Evolutionary conservation across 1,139 yeast species (phyloP).

Genomic region (Debaryomycetaceae sp.): DNA sequence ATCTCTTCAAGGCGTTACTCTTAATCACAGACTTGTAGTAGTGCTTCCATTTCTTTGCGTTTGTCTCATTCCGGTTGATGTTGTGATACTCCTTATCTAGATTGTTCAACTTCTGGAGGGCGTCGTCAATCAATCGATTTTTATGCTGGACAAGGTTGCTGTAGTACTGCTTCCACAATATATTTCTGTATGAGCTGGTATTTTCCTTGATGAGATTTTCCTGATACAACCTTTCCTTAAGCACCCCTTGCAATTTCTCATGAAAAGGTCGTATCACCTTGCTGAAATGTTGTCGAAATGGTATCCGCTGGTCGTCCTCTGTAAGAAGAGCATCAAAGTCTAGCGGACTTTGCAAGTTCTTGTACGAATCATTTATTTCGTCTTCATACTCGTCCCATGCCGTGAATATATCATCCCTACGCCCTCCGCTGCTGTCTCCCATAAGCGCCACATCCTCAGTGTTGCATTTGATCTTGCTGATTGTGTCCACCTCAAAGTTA

Average conservation of each 20-base stretch:
- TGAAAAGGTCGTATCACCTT: conserved; percentile 22
- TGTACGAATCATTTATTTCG: conserved; percentile 25
- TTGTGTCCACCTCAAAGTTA: conserved; percentile 32
- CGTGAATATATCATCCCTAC: conserved; percentile 17
- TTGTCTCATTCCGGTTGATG: conserved; percentile 13
- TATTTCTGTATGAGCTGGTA: conserved; percentile 23
- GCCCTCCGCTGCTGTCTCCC: conserved; percentile 12
- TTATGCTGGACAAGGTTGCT: conserved; percentile 17
- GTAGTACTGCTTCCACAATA: conserved; percentile 35
- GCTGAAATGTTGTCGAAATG: conserved; percentile 29
- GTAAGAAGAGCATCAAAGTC: conserved; percentile 25
- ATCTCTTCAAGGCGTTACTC: conserved; percentile 13
- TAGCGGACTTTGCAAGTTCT: conserved; percentile 32
- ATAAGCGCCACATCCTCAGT: conserved; percentile 30
- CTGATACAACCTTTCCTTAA: conserved; percentile 31
- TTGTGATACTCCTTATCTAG: conserved; percentile 25
- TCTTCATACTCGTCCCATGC: conserved; percentile 26
- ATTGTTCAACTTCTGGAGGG: conserved; percentile 21
- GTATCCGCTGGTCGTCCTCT: conserved; percentile 12
- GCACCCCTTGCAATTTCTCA: conserved; percentile 21
- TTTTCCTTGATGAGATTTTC: conserved; percentile 18
- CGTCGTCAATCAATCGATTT: conserved; percentile 21
- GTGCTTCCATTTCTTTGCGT: conserved; percentile 14
- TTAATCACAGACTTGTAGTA: conserved; percentile 32
- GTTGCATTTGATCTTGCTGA: conserved; percentile 28